Conservation (phyloP, 2,329 filamentous ascomycete genomes). For the Cytospora schulzeri region DNA sequence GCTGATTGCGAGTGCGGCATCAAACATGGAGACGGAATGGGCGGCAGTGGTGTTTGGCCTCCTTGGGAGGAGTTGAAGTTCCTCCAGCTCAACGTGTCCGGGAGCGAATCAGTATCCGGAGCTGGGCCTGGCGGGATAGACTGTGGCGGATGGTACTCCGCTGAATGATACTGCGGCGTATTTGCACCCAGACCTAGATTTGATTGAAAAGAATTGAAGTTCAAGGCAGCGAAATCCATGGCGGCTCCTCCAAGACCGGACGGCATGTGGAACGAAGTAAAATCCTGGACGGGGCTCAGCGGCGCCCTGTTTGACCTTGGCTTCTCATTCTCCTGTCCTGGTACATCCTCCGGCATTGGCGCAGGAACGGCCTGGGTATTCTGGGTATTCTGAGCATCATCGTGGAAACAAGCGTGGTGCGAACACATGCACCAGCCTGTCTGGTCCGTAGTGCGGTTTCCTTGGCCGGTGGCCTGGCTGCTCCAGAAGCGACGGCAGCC, state of each 20-base stretch:
- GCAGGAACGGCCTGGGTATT: conserved; percentile 10
- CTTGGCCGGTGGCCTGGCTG: conserved; percentile 41
- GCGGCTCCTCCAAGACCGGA: conserved; percentile 40
- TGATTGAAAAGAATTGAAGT: conserved; percentile 40
- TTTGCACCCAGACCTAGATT: conserved; percentile 35
- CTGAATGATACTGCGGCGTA: conserved; percentile 6
- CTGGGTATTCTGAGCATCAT: conserved; percentile 45
- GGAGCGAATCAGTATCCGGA: conserved; percentile 43
- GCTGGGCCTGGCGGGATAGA: conserved; percentile 4
- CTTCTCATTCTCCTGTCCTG: conserved; percentile 55
- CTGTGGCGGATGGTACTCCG: conserved; percentile 6
- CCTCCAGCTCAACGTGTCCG: conserved; percentile 59
- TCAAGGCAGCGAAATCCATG: conserved; percentile 43
- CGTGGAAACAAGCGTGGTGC: conserved; percentile 64
- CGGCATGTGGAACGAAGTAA: conserved; percentile 44
- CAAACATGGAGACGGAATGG: conserved; percentile 53
- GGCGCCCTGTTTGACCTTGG: conserved; percentile 52
- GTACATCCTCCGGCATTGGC: conserved; percentile 25
- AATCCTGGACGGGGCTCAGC: conserved; percentile 54
- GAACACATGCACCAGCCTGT: conserved; percentile 62
- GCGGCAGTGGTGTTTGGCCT: conserved; percentile 42
- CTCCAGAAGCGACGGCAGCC: conserved; percentile 65
- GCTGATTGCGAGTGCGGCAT: conserved; percentile 52
- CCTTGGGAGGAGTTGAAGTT: conserved; percentile 45
- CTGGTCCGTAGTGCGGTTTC: conserved; percentile 43